Percentiles rank a stretch among this genome's conserved stretches.
Evolutionary conservation across 495 filamentous ascomycete genomes (phyloP).

Genomic region (Penicillium silybi): DNA sequence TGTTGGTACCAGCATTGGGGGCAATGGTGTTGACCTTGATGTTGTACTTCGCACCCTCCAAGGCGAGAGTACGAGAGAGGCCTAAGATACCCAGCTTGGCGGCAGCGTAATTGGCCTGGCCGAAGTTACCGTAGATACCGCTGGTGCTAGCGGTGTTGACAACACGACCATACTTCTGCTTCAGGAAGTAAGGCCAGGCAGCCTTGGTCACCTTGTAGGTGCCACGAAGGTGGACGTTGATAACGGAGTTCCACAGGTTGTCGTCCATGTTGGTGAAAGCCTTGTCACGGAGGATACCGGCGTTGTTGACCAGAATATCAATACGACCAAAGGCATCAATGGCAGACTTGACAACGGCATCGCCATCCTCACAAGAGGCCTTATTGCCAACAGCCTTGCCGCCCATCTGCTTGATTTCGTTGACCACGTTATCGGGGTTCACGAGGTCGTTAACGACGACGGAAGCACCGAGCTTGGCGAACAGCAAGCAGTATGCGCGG

Average conservation of each 20-base stretch:
- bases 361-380: constrained; percentile 90
- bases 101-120: constrained; percentile 95
- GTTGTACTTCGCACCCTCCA: constrained; percentile 96
- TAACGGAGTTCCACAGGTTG: constrained; percentile 84
- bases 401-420: constrained; percentile 86
- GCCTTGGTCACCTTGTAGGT: constrained; percentile 98
- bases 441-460: constrained; percentile 94
- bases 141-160: constrained; percentile 95
- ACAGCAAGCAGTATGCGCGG: constrained; percentile 85
- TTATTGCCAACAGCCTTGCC: constrained; percentile 93
- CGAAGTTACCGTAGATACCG: constrained; percentile 99
- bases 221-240: constrained; percentile 88
- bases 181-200: constrained; percentile 95
- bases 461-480: constrained; percentile 83
- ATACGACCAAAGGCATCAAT: constrained; percentile 93
- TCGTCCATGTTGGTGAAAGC: constrained; percentile 98
- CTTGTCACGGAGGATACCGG: constrained; percentile 96
- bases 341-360: constrained; percentile 83
- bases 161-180: constrained; percentile 97
- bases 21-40: constrained; percentile 98
- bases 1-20: constrained; percentile 92
- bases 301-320: constrained; percentile 95
- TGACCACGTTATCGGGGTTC: constrained; percentile 87
- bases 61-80: constrained; percentile 85
- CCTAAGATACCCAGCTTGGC: constrained; percentile 96